Base-by-base conservation (phyloP, 2,329 filamentous ascomycete genomes). In the Aureobasidium sp. region DNA sequence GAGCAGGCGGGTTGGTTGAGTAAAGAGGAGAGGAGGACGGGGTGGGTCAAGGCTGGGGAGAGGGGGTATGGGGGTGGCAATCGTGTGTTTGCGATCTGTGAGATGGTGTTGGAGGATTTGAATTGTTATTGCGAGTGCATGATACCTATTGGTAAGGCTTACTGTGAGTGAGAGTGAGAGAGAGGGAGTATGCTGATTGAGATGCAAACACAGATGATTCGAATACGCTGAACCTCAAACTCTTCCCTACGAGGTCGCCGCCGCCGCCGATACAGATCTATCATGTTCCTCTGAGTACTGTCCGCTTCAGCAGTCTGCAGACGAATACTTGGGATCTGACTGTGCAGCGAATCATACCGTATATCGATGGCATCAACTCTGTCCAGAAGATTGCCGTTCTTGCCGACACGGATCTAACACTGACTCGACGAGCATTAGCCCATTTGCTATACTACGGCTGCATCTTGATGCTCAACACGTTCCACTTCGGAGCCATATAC, bases 51-150 rank as follows among this genome's bases (percentile, higher is more conserved):
- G 63, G 67, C 68, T 15, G 67, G 68, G 25, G 66, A 69, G 19
- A 66, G 65, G 25, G 64, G 63, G 13, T 71, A 71, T 61, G 68
- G 68, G 8, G 67, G 65, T 11, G 65, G 66, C 1, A 68, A 67
- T 13, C 79, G 80, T 71, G 80, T 81, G 54, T 87, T 77, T 76
- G 89, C 73, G 78, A 83, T 87, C 3, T 95, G 96, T 69, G 89
- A 93, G 77, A 90, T 88, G 66, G 75, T 99, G 65, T 80, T 97
- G 66, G 91, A 96, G 74, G 92, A 99, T 71, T 71, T 99, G 66
- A 96, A 97, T 70, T 95, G 95, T 68, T 99, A 96, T 70, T 92
- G 90, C 70, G 94, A 99, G 77, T 96, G 92, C 79, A 96, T 96
- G 92, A 96, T 96, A 69, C 92, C 92, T 0, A 93, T 96, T 64